Base-by-base conservation (phyloP, 2,329 filamentous ascomycete species). In the Fusarium miscanthi region DNA sequence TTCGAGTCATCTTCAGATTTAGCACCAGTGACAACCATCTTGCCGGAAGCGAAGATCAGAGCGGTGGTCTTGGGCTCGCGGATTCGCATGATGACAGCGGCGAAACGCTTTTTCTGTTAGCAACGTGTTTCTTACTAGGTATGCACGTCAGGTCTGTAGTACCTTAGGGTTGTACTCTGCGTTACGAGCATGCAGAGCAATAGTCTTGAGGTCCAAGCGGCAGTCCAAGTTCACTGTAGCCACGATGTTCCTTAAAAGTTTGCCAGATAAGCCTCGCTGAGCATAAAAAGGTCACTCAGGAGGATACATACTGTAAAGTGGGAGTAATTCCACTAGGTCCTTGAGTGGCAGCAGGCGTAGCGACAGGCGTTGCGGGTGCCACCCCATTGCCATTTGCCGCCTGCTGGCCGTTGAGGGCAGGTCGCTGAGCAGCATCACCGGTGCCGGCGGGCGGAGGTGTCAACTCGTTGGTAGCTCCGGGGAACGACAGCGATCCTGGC, bases 131-230 rank as follows among this genome's bases (percentile, higher is more conserved):
- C 11, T 45, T 30, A 33, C 49, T 48, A n/a, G 21, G 27, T 49
- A 40, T 46, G 35, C 57, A 45, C 59, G 64, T 49, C 49, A 45
- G 80, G 78, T 79, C 78, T 80, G 78, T 79, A 85, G 85, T 93
- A 95, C 93, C 93, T 98, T 97, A 71, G 94, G 95, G 82, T 97
- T 98, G 88, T 98, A 98, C 88, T 98, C 96, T 73, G 96, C 96
- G 83, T 98, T 99, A 85, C 96, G 92, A 74, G 96, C 96, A 84
- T 99, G 96, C 82, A 98, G 89, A 78, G 96, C 96, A 82, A 99
- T 98, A 78, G 96, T 98, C 92, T 98, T 98, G 77, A 99, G 89
- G 82, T 99, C 96, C 85, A 98, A 87, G 78, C 95, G 95, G 86
- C 95, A 98, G 87, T 97, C 94, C 81, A 98, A 89, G 84, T 98